A percentile compares a stretch with the other conserved stretches of the same genome.
Evolutionary conservation across 805 yeast species (phyloP).

Genomic region (Metschnikowia matae): DNA sequence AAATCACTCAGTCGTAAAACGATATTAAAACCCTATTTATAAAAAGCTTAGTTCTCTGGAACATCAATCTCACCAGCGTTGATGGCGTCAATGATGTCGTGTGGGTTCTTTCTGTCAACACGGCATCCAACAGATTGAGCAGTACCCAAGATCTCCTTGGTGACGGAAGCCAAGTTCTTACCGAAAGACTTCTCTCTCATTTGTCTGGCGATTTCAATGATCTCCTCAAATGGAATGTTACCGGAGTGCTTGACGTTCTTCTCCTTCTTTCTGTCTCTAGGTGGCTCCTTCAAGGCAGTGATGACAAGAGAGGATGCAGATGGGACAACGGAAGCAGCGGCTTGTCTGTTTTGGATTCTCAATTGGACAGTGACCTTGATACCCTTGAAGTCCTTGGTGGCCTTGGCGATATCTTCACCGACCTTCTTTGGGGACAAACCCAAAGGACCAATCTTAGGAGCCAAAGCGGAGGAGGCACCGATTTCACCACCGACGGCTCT

Average conservation of each 20-base stretch:
- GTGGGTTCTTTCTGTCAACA: constrained; percentile 99
- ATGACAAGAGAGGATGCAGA: constrained; percentile 98
- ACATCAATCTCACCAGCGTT: constrained; percentile 97
- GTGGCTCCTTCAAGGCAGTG: constrained; percentile 99
- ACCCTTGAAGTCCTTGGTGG: constrained; percentile 98
- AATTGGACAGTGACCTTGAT: constrained; percentile 98
- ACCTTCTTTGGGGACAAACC: constrained; percentile 99
- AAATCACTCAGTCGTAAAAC: constrained; percentile 22
- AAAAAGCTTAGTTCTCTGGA: constrained; percentile 64
- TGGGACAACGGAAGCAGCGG: constrained; percentile 97
- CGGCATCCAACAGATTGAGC: constrained; percentile 99
- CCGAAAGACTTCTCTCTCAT: constrained; percentile 98
- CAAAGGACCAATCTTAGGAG: constrained; percentile 99
- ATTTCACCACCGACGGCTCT: constrained; percentile 99
- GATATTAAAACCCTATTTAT: constrained; percentile 36
- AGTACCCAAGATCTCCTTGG: constrained; percentile 99
- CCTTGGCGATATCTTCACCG: constrained; percentile 99
- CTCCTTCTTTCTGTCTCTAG: constrained; percentile 99
- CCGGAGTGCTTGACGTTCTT: constrained; percentile 99
- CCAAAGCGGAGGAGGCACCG: constrained; percentile 99
- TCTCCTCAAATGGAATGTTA: constrained; percentile 95
- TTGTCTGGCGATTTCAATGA: constrained; percentile 94
- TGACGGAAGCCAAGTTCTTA: constrained; percentile 92
- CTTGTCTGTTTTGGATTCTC: constrained; percentile 99
- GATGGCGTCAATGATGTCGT: constrained; percentile 97